Evolutionary conservation across 805 yeast species (phyloP).

Genomic region (Cyberlindnera mrakii): DNA sequence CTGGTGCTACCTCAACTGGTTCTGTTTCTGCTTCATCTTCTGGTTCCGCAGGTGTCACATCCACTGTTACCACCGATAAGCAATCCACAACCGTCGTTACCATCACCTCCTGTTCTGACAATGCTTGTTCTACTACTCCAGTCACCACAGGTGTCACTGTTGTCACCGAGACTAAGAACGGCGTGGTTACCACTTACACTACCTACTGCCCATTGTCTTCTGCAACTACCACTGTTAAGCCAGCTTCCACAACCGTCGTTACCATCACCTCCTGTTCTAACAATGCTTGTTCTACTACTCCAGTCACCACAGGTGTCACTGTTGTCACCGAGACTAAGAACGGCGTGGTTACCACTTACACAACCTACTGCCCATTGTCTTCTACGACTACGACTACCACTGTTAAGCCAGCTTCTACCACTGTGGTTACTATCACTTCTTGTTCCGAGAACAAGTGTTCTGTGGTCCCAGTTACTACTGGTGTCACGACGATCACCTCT

Average conservation of each 20-base stretch:
- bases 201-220: slow-evolving; percentile 18
- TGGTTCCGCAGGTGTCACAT: slow-evolving; percentile 17
- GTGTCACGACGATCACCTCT: slow-evolving; percentile 12
- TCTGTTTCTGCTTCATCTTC: slow-evolving; percentile 10
- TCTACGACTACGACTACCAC: slow-evolving; percentile 8
- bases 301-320: slow-evolving; percentile 25
- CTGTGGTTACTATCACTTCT: slow-evolving; percentile 14
- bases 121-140: slow-evolving; percentile 6
- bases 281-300: slow-evolving; percentile 25
- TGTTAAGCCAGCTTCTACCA: slow-evolving; percentile 4
- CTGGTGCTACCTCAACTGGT: no score
- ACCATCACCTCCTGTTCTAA: slow-evolving; percentile 19
- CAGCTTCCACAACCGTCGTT: slow-evolving; percentile 7
- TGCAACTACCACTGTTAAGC: slow-evolving; percentile 13
- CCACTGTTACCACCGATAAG: slow-evolving; percentile 21
- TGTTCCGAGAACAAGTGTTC: slow-evolving; percentile 4
- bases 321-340: slow-evolving; percentile 8
- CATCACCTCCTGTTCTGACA: slow-evolving; percentile 8
- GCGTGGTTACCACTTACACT: slow-evolving; percentile 16
- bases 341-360: slow-evolving; percentile 15
- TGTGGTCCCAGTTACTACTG: slow-evolving; percentile 11
- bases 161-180: slow-evolving; percentile 26
- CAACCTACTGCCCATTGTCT: slow-evolving; percentile 22
- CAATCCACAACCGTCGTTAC: slow-evolving; percentile 7
- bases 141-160: slow-evolving; percentile 24